These are phyloP conservation scores for Tulasnella sp. DNA, from an alignment of 768 basidiomycete species.

Conservation along the genomic window DNA sequence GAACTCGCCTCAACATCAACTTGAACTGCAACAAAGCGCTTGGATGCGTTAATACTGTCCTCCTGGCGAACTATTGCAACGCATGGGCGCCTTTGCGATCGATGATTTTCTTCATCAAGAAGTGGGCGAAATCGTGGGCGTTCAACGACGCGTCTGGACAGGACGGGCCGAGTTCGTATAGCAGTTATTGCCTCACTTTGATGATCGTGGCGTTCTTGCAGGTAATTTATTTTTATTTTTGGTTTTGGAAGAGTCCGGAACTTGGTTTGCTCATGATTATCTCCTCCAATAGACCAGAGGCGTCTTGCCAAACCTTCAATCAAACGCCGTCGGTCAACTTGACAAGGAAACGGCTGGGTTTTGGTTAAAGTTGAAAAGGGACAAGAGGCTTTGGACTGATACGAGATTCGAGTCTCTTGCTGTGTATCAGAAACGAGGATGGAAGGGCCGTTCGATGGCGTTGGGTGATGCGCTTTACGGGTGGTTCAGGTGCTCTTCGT, in stretches of 20 bases:
- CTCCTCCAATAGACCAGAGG: conserved; percentile 34
- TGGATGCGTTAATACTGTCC: conserved; percentile 43
- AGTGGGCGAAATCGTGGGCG: conserved; percentile 49
- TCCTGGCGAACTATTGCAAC: conserved; percentile 47
- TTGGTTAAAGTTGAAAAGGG: conserved; percentile 19
- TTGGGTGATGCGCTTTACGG: conserved; percentile 8
- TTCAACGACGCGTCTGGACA: conserved; percentile 41
- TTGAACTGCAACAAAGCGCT: conserved; percentile 58
- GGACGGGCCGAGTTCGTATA: conserved; percentile 38
- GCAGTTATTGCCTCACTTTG: conserved; percentile 52
- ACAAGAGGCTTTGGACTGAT: conserved; percentile 19
- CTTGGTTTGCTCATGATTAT: background rate
- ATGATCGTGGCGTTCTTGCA: conserved; percentile 58
- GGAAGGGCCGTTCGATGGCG: background rate
- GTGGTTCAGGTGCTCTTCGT: conserved; percentile 18
- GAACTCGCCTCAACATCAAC: conserved; percentile 41
- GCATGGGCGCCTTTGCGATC: conserved; percentile 36
- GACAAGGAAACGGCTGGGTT: conserved; percentile 5
- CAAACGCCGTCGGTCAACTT: background rate
- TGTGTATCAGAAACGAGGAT: background rate
- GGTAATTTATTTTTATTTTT: no score
- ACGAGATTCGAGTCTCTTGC: conserved; percentile 4
- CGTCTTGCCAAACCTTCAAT: conserved; percentile 49
- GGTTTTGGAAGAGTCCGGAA: no score
- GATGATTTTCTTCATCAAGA: conserved; percentile 45